Percentiles rank a stretch among this genome's conserved stretches.
phyloP scores from a whole-genome alignment of 768 basidiomycete species.

The Suillus fuscotomentosus region DNA sequence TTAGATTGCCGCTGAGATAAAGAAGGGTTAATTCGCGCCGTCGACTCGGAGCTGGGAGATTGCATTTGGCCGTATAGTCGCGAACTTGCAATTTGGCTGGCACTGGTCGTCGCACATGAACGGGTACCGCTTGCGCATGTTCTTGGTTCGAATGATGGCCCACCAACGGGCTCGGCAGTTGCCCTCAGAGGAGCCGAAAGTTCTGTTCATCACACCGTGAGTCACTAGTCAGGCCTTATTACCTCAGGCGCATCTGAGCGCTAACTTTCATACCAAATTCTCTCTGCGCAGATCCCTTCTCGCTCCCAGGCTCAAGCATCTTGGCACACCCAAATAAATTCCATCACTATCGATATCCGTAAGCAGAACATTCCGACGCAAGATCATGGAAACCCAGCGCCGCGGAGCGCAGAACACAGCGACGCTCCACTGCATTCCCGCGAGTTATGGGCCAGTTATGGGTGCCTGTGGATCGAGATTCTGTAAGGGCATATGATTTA shows the following conservation, averaged over 20 bases:
- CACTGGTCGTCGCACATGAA: neutral
- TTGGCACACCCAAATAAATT: constrained; percentile 2
- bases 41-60: neutral
- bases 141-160: neutral
- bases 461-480: constrained; percentile 8
- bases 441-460: constrained; percentile 3
- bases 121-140: neutral
- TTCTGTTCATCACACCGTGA: neutral
- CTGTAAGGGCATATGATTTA: neutral
- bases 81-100: neutral
- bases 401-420: constrained; percentile 5
- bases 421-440: constrained; percentile 2
- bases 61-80: neutral
- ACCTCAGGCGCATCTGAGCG: neutral
- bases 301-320: neutral
- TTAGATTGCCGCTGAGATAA: neutral
- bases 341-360: neutral
- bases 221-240: neutral
- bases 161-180: neutral
- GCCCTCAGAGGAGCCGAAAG: neutral
- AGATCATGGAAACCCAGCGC: constrained; percentile 4
- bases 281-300: neutral
- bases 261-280: constrained; percentile 2
- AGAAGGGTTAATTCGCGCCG: neutral
- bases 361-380: neutral